These are phyloP conservation scores for Cyclostephanos tholiformis DNA, from an alignment of 108 stramenopile species.

Conservation along the genomic window DNA sequence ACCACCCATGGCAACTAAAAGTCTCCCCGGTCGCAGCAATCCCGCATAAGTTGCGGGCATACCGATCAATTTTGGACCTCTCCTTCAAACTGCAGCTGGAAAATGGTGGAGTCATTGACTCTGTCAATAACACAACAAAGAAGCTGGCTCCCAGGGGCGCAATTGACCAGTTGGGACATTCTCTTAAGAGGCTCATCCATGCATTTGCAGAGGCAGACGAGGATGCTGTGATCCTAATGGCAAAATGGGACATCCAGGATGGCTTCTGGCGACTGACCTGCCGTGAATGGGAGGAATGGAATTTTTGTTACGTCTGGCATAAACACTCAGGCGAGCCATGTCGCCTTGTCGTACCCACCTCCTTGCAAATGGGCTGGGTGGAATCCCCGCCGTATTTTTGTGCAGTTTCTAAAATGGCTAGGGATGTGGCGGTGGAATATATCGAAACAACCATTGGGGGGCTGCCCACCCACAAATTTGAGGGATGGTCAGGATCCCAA, in stretches of 20 bases:
- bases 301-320: background rate
- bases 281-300: background rate
- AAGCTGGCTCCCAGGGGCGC: background rate
- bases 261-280: no score
- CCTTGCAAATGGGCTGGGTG: no score
- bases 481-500: background rate
- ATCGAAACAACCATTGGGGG: background rate
- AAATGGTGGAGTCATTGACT: no score
- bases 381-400: no score
- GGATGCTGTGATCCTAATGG: no score
- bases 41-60: no score
- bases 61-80: background rate
- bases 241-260: no score
- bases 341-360: no score
- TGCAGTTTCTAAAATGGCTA: background rate
- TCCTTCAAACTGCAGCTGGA: background rate
- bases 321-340: background rate
- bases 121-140: background rate
- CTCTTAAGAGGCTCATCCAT: background rate
- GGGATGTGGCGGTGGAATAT: background rate
- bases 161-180: constrained; percentile 3
- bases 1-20: no score
- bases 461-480: constrained; percentile 1
- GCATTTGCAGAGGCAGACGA: background rate
- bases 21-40: no score